These are phyloP conservation scores for sweet orange (Citrus sinensis) DNA, from an alignment of 345 rosid species.

Conservation along the genomic window DVS_A1.0 CM039161.1:21795501-21796000, in stretches of 20 bases:
- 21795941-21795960: not conserved
- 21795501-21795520: not conserved
- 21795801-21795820: not conserved
- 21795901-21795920: not conserved
- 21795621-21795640: not conserved
- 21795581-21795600: not conserved
- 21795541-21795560: not conserved
- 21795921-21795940: not conserved
- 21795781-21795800: not conserved
- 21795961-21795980: not conserved
- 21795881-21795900: not conserved
- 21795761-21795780: not conserved
- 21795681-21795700: not conserved
- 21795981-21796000: not conserved
- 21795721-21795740: not conserved
- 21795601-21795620: too few relatives aligned
- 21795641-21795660: not conserved
- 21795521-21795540: not conserved
- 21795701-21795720: not conserved
- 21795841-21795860: not conserved
- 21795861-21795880: not conserved
- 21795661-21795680: not conserved
- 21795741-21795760: not conserved
- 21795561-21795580: not conserved
- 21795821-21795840: not conserved